phyloP scores from a whole-genome alignment of 192 early-diverging fungal genomes.

The Neocallimastix lanati region DNA sequence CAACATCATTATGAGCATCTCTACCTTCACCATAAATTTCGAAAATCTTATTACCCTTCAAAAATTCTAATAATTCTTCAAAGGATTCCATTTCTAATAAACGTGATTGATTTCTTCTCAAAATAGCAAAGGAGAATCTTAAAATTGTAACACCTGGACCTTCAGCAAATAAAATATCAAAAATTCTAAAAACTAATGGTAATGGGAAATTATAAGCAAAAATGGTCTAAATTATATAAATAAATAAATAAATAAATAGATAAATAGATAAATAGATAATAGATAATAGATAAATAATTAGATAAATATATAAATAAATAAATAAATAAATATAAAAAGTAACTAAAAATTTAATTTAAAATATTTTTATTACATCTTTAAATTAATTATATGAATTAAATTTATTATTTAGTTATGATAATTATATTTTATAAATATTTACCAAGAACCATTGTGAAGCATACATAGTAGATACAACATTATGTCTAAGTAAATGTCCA shows the following conservation, averaged over 20 bases:
- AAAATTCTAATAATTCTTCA: neutral
- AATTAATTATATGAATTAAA: no score
- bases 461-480: slow-evolving; percentile 49
- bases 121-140: neutral
- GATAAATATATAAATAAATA: no score
- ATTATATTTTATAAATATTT: no score
- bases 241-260: neutral
- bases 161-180: slow-evolving; percentile 28
- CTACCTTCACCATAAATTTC: slow-evolving; percentile 12
- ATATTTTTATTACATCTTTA: no score
- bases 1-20: slow-evolving; percentile 8
- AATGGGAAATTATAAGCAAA: slow-evolving; percentile 95
- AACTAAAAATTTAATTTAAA: no score
- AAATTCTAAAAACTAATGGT: slow-evolving; percentile 68
- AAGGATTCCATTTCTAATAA: neutral
- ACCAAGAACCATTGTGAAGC: slow-evolving; percentile 63
- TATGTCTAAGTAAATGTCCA: slow-evolving; percentile 63
- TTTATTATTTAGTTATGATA: no score
- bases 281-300: no score
- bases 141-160: slow-evolving; percentile 2
- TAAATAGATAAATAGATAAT: neutral
- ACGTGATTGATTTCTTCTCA: neutral
- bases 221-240: slow-evolving; percentile 61
- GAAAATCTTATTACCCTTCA: slow-evolving; percentile 9
- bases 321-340: no score